phyloP scores from a whole-genome alignment of 129 eudicot species.

The Logfia minima region DNA sequence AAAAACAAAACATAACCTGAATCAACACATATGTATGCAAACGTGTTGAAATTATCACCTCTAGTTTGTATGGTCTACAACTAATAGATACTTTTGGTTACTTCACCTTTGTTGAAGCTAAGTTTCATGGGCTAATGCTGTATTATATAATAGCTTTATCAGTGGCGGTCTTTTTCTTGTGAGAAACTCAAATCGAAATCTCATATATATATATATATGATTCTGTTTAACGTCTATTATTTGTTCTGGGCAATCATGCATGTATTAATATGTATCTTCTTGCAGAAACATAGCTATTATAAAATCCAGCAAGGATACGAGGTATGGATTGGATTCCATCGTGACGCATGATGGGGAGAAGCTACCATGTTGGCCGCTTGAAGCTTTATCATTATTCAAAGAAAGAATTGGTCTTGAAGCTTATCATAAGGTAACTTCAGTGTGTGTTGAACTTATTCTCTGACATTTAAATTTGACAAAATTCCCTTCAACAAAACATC shows the following conservation, averaged over 20 bases:
- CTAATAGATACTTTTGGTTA: slow-evolving; percentile 10
- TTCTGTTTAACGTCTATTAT: not conserved
- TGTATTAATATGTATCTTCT: slow-evolving; percentile 11
- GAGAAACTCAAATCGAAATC: slow-evolving; percentile 8
- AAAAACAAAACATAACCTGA: not conserved
- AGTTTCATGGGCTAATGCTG: slow-evolving; percentile 6
- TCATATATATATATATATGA: not conserved
- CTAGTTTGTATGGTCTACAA: slow-evolving; percentile 1
- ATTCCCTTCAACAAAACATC: no score
- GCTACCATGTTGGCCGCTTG: slow-evolving; percentile 85
- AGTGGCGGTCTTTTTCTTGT: not conserved
- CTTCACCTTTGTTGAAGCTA: not conserved
- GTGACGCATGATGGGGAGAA: slow-evolving; percentile 95
- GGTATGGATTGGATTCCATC: slow-evolving; percentile 79
- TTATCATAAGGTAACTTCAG: slow-evolving; percentile 67
- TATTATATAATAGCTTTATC: not conserved
- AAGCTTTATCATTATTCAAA: slow-evolving; percentile 70
- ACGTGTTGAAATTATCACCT: not conserved
- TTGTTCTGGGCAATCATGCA: not conserved
- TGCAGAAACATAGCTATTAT: slow-evolving; percentile 81
- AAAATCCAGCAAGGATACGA: slow-evolving; percentile 86
- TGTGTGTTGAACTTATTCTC: not conserved
- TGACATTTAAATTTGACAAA: not conserved
- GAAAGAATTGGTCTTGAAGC: slow-evolving; percentile 71
- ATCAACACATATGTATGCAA: not conserved